Evolutionary conservation across 805 yeast genomes (phyloP), one percentile per base, ranked within the genome.

Genomic region (Saccharomycopsis fermentans): DNA sequence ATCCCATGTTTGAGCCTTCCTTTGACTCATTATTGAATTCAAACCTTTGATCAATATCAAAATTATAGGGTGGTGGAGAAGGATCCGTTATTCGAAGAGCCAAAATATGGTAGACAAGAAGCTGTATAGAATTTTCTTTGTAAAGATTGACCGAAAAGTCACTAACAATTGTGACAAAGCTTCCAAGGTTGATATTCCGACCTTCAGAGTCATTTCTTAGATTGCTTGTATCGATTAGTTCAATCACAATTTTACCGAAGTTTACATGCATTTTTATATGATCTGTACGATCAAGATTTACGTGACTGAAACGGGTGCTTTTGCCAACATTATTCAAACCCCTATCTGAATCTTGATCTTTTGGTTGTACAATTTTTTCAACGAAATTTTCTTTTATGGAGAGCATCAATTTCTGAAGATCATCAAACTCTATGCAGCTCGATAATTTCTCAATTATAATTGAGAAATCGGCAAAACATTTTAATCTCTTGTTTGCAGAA

Each of bases 41-140:
- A 21, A 43, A 43, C 60, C 8, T 40, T 58, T 4, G 62, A n/a
- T 63, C 2, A 39, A 61, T 58, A 1, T 58, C 62, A 26, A 63
- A 68, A 34, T 64, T 64, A 14, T 58, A 60, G 2, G 57, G 9
- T 21, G 26, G 29, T 43, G 29, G 21, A 17, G 24, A 27, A 17
- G 24, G 12, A 21, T 43, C 14, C 11, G 6, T 8, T 24, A 21
- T 37, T 34, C 48, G 21, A 9, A 43, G 50, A 21, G 29, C 29
- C 29, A 43, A 43, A 9, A 43, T 43, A 21, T 53, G 54, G 4
- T 58, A 35, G 9, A 61, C 51, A n/a, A 58, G 21, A n/a, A 56
- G 1, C 32, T 61, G 63, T 2, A 58, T 17, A 3, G 56, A 21
- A 3, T 43, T 21, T 21, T 58, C 62, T 9, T 36, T 48, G 16